Base-by-base conservation (phyloP, 148 eudicot genomes). In the Selenicereus undatus region DNA sequence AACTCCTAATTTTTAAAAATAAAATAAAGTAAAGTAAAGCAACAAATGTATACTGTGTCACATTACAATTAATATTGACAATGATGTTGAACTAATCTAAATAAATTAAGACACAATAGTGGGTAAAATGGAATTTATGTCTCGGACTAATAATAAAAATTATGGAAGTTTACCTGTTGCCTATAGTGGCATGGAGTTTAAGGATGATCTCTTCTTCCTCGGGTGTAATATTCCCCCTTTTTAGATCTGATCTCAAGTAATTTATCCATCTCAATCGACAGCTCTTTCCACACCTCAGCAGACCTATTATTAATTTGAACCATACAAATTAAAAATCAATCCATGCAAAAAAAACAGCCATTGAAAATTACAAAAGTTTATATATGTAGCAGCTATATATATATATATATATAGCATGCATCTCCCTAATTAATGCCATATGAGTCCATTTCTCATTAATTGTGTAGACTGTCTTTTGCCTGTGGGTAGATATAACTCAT, bases 221-320 rank as follows among this genome's bases (percentile, higher is more conserved):
- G 0, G 86, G 65, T 7, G 97, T 80, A 58, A 93, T 91, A 56
- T 90, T 93, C 43, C 97, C 97, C 86, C 97, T 93, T 83, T 89
- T 93, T 83, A 93, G 68, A 62, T 90, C 92, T 5, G 93, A 83
- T 71, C 89, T 91, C 84, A 91, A 80, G 82, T 91, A 91, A 74
- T 93, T 93, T 29, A 93, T 90, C 97, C 97, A 93, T 82, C 97
- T 85, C 79, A 93, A 58, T 64, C 97, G 86, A 72, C 97, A 93
- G 76, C 97, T 93, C 80, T 93, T 93, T 39, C 97, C 97, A 60
- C 97, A 91, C 78, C 97, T 84, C 22, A 84, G 82, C 69, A 93
- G 80, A 1, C 97, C 97, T 92, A 56, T 48, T 43, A 52, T 14
- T 26, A 8, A 48, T 51, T 17, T 16, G 2, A 29, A 75, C 22